A percentile compares a stretch with the other conserved stretches of the same genome.
phyloP scores from a whole-genome alignment of 306 rosid species.

The Trichosanthes cucumerina region DNA sequence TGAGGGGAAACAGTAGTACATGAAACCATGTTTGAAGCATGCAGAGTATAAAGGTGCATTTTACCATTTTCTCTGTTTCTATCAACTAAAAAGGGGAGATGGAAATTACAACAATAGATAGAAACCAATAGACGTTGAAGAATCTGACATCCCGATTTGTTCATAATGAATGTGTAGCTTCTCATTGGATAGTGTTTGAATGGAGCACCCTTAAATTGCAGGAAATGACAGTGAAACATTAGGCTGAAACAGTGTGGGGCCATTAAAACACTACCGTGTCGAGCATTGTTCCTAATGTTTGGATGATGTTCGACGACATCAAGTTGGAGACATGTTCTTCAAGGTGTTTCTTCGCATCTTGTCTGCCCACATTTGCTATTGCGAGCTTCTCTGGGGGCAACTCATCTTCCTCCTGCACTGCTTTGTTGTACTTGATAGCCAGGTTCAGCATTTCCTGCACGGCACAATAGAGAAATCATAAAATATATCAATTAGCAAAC shows the following conservation, averaged over 20 bases:
- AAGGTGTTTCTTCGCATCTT: constrained; percentile 88
- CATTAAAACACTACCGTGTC: constrained; percentile 77
- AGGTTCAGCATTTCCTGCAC: constrained; percentile 69
- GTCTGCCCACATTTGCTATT: constrained; percentile 80
- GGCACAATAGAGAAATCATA: background rate
- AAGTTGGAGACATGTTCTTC: constrained; percentile 83
- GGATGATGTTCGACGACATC: constrained; percentile 84
- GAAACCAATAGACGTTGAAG: background rate
- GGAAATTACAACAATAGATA: background rate
- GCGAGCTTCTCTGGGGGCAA: constrained; percentile 73
- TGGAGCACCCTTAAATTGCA: background rate
- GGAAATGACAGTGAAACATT: background rate
- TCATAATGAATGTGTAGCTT: background rate
- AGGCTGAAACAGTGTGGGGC: background rate
- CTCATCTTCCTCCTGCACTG: constrained; percentile 92
- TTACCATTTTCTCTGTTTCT: background rate
- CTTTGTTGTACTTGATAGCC: constrained; percentile 74
- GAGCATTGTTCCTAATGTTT: constrained; percentile 81
- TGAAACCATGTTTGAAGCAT: background rate
- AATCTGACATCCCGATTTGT: background rate
- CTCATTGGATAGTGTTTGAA: background rate
- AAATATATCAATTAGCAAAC: background rate
- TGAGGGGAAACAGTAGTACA: background rate
- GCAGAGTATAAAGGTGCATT: background rate
- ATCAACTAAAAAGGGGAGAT: background rate